Evolutionary conservation across 2,329 filamentous ascomycete genomes (phyloP).

Genomic region (Thelonectria discophora): DNA sequence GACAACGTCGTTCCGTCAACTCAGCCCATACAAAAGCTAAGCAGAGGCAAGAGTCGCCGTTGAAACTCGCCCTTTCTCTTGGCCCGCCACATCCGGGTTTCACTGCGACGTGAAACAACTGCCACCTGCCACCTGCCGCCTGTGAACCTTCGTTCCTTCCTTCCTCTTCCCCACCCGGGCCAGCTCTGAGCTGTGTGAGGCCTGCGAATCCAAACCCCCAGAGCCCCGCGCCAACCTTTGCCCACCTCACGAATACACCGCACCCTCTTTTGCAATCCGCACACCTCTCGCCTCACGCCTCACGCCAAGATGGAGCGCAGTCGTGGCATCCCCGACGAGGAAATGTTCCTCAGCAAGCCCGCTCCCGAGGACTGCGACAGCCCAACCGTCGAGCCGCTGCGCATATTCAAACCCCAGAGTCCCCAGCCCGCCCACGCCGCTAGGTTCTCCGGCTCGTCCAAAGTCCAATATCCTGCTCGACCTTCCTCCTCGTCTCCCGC

Average conservation of each 20-base stretch:
- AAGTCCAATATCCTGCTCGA: constrained; percentile 62
- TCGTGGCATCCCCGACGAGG: constrained; percentile 77
- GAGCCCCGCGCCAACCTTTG: constrained; percentile 10
- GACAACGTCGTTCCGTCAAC: constrained; percentile 8
- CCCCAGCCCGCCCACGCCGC: constrained; percentile 62
- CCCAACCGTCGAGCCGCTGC: constrained; percentile 82
- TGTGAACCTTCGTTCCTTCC: neutral
- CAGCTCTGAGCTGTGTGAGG: constrained; percentile 4
- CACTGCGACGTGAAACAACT: constrained; percentile 9
- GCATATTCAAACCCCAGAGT: constrained; percentile 83
- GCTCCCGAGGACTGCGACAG: constrained; percentile 67
- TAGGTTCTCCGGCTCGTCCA: constrained; percentile 48
- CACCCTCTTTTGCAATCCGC: neutral
- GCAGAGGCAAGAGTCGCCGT: constrained; percentile 5
- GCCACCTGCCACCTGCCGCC: constrained; percentile 6
- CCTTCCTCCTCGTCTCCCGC: constrained; percentile 52
- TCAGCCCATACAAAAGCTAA: constrained; percentile 6
- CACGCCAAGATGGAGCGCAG: constrained; percentile 57
- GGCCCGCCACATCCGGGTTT: constrained; percentile 3
- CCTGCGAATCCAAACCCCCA: constrained; percentile 1
- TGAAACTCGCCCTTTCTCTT: constrained; percentile 12
- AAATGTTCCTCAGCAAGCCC: constrained; percentile 80
- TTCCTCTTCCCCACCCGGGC: neutral
- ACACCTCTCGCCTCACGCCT: constrained; percentile 10
- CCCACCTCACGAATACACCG: constrained; percentile 2